phyloP scores from a whole-genome alignment of 306 rosid genomes.

The Erythrophleum fordii region DNA sequence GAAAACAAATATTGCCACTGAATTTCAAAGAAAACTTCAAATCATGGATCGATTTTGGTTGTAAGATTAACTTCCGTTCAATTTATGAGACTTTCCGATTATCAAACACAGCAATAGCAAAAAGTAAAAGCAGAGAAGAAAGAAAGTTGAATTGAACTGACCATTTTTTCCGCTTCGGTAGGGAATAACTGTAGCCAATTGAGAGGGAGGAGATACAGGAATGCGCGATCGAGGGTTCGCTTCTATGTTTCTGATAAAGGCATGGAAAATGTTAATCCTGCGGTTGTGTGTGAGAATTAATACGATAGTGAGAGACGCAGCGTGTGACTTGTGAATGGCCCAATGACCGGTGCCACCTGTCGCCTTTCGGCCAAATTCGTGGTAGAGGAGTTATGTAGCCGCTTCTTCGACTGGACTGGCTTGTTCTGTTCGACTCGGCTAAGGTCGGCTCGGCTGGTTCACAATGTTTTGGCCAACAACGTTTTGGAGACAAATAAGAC shows the following conservation, averaged over 20 bases:
- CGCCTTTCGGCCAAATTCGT: constrained; percentile 20
- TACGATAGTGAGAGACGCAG: constrained; percentile 15
- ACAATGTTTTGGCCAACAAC: no score
- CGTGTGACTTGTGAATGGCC: constrained; percentile 36
- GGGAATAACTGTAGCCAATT: not conserved
- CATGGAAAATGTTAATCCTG: not conserved
- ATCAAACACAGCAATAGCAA: not conserved
- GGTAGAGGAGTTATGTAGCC: not conserved
- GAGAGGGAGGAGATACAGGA: not conserved
- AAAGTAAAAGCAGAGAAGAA: not conserved
- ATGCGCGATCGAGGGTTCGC: constrained; percentile 7
- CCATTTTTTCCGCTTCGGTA: not conserved
- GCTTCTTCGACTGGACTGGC: not conserved
- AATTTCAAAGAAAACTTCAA: not conserved
- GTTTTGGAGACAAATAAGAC: no score
- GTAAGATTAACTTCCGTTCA: not conserved
- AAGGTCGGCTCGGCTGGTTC: not conserved
- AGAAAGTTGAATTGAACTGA: not conserved
- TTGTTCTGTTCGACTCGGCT: constrained; percentile 22
- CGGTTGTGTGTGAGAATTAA: constrained; percentile 6
- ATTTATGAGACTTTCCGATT: not conserved
- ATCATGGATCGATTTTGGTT: not conserved
- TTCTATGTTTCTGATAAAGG: not conserved
- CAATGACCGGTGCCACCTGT: constrained; percentile 39
- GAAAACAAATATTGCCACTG: not conserved